Base-by-base conservation (phyloP, 208 protist species). In the Crithidia fasciculata region DNA sequence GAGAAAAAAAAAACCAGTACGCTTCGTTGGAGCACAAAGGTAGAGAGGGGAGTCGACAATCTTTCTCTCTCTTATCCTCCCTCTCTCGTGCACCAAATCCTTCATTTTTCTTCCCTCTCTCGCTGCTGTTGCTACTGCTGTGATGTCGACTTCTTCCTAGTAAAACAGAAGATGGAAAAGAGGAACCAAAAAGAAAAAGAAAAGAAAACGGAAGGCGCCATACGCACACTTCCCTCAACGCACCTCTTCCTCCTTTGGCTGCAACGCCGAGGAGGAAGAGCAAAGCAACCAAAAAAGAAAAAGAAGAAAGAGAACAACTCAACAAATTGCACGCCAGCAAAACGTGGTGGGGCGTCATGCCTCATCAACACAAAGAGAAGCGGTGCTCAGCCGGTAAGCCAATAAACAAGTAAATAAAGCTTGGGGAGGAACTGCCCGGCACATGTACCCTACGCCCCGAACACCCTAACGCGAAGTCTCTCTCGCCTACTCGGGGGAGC, bases 401-500 rank as follows among this genome's bases (percentile, higher is more conserved):
- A 28, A 28, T 28, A 28, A 28, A 28, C 28, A 28, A 28, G 28
- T 28, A 28, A 28, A 28, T 1, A 28, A 0, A 28, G 28, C 28
- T 28, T 28, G 28, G 28, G 28, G 28, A 28, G 28, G 28, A 28
- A 28, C 28, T 28, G 28, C 28, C 28, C 28, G 28, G 28, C 28
- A 28, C 28, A 28, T 28, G 28, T 28, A 28, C 28, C 28, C 28
- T 28, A 28, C 28, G 1, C 28, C 28, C 28, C 45, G 0, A 49
- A 13, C 12, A 49, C 12, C 45, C 45, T 15, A 49, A 49, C 50
- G n/a, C 10, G 0, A 45, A 19, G 12, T 15, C 39, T 54, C 40
- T 40, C 8, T 56, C 37, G 4, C 57, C 79, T 88, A 96, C 76
- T 96, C 92, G 0, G 80, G 72, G 13, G 92, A 96, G 36, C 88